Base-by-base conservation (phyloP, 2,329 filamentous ascomycete genomes). In the Colletotrichum godetiae region DNA sequence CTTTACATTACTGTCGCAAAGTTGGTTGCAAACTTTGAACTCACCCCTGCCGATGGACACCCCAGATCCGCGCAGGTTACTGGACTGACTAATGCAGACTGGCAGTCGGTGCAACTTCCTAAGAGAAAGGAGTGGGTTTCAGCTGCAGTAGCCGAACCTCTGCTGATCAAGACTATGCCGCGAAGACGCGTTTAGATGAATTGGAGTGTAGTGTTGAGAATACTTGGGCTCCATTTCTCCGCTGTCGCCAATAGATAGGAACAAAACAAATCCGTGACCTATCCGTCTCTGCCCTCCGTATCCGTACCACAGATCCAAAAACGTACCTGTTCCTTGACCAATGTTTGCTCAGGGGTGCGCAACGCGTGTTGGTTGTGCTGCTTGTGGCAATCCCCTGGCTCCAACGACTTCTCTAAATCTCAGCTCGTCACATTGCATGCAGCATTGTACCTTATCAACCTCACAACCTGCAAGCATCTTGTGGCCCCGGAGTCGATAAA, bases 41-140 rank as follows among this genome's bases (percentile, higher is more conserved):
- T 61, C 19, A 46, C 27, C 8, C 29, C 19, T 19, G 31, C 19
- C 6, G 22, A 57, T 5, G 42, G 27, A 7, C 7, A 22, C 4
- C 5, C 12, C 12, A 13, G 56, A 13, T 33, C 29, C 1, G 56
- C 5, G 11, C 42, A 11, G n/a, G 15, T 31, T 13, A 10, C 37
- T 5, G 27, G 59, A 19, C 22, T 22, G 10, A 61, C 13, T 11
- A 62, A 13, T 29, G 42, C 59, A 66, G 64, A 67, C 27, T 78
- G 74, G 78, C 67, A 31, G 53, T 70, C 61, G 8, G 67, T 79
- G 2, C 22, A 74, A 42, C 67, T 79, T 11, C 76, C 77, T 1
- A 62, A 49, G 24, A 64, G 77, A 31, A 46, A 62, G 19, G 76
- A 79, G 53, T 79, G 76, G 77, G 77, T 79, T 5, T 75, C 76